Conservation (phyloP, 768 basidiomycete species). For the Favolaschia claudopus region DNA sequence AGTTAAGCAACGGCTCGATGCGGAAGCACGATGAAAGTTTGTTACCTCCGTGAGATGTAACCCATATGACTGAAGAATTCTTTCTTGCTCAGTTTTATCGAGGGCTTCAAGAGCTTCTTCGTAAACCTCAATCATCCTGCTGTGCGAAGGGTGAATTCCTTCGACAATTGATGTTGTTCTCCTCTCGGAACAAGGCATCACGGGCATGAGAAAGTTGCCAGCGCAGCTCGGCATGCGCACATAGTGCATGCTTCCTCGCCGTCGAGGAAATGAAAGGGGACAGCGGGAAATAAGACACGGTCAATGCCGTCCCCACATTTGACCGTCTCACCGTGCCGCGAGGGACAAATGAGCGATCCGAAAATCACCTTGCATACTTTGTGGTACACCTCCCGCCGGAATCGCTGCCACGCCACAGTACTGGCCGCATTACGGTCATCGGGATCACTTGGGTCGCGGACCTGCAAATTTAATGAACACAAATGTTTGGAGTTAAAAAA, state of each 20-base stretch:
- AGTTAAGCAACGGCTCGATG: too few species aligned
- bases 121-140: too few species aligned
- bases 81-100: too few species aligned
- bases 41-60: too few species aligned
- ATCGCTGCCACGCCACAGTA: background rate
- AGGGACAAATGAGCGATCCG: background rate
- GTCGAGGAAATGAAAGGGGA: background rate
- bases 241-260: conserved; percentile 6
- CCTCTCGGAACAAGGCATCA: conserved; percentile 8
- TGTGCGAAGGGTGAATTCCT: too few species aligned
- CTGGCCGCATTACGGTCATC: background rate
- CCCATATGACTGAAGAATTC: too few species aligned
- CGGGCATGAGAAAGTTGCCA: conserved; percentile 1
- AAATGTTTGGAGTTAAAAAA: too few species aligned
- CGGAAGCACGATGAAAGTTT: too few species aligned
- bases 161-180: too few species aligned
- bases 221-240: background rate
- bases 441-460: background rate
- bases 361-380: background rate
- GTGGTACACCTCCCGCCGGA: background rate
- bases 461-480: too few species aligned
- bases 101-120: too few species aligned
- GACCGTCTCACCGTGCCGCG: background rate
- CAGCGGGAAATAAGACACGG: background rate
- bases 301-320: background rate